Conservation (phyloP, 345 rosid genomes). For the Eucalyptus polybractea region DNA sequence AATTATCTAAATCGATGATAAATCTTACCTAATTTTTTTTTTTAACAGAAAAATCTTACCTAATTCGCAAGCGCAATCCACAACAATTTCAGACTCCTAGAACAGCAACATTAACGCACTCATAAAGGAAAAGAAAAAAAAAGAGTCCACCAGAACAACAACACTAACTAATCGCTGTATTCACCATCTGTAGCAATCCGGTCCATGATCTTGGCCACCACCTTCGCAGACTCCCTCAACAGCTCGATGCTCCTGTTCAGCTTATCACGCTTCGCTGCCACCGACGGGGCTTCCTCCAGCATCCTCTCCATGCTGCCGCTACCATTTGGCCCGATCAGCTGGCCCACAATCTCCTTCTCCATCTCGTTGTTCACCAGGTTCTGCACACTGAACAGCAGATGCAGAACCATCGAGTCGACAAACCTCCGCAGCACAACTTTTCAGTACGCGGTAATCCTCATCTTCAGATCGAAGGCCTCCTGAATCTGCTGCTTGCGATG, state of each 20-base stretch:
- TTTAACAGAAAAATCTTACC: too few species aligned
- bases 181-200: not conserved
- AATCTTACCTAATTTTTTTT: too few species aligned
- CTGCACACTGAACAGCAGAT: not conserved
- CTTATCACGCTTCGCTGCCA: not conserved
- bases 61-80: too few species aligned
- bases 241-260: slow-evolving; percentile 4
- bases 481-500: not conserved
- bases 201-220: not conserved
- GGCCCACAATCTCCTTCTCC: not conserved
- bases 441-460: slow-evolving; percentile 13
- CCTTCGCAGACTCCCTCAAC: slow-evolving; percentile 1
- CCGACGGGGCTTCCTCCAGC: not conserved
- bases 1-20: too few species aligned
- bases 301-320: not conserved
- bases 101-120: too few species aligned
- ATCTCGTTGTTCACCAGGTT: slow-evolving; percentile 4
- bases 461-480: slow-evolving; percentile 6
- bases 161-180: too few species aligned
- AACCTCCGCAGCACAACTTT: slow-evolving; percentile 11
- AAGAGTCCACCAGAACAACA: too few species aligned
- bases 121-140: too few species aligned
- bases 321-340: not conserved
- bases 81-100: too few species aligned
- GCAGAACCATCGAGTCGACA: slow-evolving; percentile 1